phyloP scores from a whole-genome alignment of 208 protist species.

The Leishmania aethiopica region DNA sequence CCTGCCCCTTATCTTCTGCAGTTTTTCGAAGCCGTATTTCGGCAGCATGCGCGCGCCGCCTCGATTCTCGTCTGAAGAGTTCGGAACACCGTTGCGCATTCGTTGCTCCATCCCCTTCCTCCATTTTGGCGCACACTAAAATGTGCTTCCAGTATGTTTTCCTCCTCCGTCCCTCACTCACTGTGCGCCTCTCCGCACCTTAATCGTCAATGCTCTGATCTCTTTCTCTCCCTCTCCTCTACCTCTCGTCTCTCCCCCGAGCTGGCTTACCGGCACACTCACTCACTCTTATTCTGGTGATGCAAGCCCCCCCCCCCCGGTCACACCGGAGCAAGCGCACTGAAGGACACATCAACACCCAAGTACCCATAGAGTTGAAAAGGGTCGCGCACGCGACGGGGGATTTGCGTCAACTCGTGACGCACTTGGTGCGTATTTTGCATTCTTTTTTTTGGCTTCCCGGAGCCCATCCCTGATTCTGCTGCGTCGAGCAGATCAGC shows the following conservation, averaged over 20 bases:
- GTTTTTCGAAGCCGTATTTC: neutral
- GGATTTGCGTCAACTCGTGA: neutral
- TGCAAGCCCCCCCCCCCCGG: neutral
- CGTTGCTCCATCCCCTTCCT: neutral
- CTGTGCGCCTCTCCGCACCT: neutral
- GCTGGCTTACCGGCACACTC: neutral
- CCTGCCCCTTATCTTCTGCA: neutral
- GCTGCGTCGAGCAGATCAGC: neutral
- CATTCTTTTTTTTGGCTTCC: neutral
- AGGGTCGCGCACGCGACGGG: neutral
- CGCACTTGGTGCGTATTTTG: neutral
- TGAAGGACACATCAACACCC: neutral
- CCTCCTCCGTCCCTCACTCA: neutral
- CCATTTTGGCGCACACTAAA: neutral
- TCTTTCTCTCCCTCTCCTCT: neutral
- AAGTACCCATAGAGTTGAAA: neutral
- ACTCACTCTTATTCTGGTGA: neutral
- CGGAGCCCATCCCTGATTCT: too few relatives aligned
- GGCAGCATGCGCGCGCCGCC: neutral
- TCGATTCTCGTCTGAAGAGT: neutral
- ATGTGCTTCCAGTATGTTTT: neutral
- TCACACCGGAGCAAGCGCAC: neutral
- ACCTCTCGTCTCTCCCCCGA: neutral
- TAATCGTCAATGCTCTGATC: neutral
- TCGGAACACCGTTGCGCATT: neutral